A percentile compares a stretch with the other conserved stretches of the same genome.
phyloP scores from a whole-genome alignment of 148 eudicot genomes.

The Arbutus unedo region DNA sequence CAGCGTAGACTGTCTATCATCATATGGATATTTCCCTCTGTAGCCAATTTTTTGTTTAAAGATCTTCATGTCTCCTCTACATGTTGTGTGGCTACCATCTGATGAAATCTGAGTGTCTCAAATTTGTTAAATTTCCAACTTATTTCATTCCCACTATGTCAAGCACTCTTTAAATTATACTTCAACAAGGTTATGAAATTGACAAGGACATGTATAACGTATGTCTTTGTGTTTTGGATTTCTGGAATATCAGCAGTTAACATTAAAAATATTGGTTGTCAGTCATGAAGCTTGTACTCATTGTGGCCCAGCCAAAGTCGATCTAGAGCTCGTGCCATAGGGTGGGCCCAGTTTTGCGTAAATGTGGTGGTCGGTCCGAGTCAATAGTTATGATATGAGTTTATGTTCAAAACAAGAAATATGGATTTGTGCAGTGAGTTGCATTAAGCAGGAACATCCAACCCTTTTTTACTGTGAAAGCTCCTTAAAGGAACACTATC shows the following conservation, averaged over 20 bases:
- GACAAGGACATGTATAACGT: neutral
- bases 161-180: neutral
- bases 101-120: neutral
- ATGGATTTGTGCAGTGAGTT: neutral
- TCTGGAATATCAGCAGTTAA: neutral
- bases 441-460: neutral
- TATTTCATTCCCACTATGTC: neutral
- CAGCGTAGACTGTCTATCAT: neutral
- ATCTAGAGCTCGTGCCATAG: neutral
- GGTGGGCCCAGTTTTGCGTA: neutral
- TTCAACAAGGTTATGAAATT: neutral
- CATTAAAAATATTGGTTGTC: neutral
- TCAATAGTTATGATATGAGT: neutral
- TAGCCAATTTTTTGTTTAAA: neutral
- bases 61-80: neutral
- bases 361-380: neutral
- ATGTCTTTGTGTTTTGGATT: neutral
- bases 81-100: neutral
- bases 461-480: neutral
- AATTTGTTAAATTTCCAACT: neutral
- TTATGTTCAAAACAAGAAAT: neutral
- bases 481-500: neutral
- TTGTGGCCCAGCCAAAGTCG: neutral
- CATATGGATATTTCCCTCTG: neutral
- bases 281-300: neutral